A percentile compares a stretch with the other conserved stretches of the same genome.
phyloP scores from a whole-genome alignment of 1,139 yeast species.

The Kodamaea ohmeri region DNA sequence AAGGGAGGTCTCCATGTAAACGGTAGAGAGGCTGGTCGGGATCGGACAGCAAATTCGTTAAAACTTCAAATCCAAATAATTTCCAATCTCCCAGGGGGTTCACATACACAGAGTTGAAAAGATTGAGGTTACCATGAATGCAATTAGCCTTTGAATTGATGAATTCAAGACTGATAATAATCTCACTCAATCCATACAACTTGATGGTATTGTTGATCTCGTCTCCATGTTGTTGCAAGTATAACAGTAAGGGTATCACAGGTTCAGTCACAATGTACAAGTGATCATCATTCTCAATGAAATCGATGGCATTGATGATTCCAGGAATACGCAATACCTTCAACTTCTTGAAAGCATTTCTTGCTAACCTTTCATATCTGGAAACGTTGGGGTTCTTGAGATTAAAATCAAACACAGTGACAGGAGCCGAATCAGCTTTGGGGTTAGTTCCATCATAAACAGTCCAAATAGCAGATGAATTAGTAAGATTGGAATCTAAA shows the following conservation, averaged over 20 bases:
- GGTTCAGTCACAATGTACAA: conserved; percentile 78
- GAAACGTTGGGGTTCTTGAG: conserved; percentile 39
- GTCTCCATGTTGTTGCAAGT: conserved; percentile 21
- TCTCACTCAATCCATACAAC: conserved; percentile 57
- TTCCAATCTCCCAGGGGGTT: conserved; percentile 77
- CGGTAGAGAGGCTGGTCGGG: conserved; percentile 49
- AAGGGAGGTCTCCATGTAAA: conserved; percentile 22
- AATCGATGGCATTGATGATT: conserved; percentile 64
- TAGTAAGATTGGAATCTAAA: background rate
- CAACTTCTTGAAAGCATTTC: conserved; percentile 62
- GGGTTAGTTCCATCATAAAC: conserved; percentile 48
- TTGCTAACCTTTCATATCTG: conserved; percentile 47
- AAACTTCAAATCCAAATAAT: conserved; percentile 76
- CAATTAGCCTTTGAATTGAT: conserved; percentile 63
- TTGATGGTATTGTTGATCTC: conserved; percentile 36
- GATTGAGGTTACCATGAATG: conserved; percentile 62
- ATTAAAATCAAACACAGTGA: conserved; percentile 65
- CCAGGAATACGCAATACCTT: conserved; percentile 79
- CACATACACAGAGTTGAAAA: conserved; percentile 56
- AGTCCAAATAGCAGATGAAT: conserved; percentile 40
- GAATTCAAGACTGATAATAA: conserved; percentile 57
- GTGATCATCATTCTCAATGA: conserved; percentile 58
- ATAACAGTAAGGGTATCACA: conserved; percentile 55
- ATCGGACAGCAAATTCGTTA: conserved; percentile 51
- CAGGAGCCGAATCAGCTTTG: conserved; percentile 31